Base-by-base conservation (phyloP, 1,284 basidiomycete species). In the Amylostereum chailletii region DNA sequence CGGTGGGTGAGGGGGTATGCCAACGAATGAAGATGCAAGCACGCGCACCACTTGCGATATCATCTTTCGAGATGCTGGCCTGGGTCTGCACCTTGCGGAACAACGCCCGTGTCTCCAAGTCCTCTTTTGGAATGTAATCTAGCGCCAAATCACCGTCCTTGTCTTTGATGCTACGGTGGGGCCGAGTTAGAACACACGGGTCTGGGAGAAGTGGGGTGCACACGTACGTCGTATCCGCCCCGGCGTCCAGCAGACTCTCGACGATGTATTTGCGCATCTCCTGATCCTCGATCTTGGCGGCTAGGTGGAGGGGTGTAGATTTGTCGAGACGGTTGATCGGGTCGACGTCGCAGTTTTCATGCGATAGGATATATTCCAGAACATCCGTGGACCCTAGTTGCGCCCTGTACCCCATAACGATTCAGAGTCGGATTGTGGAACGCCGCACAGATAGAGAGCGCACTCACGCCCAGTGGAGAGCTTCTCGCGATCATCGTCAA, bases 271-370 rank as follows among this genome's bases (percentile, higher is more conserved):
- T 59, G 38, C 89, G 72, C 5, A 80, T 66, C 39, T 83, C 81
- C 4, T 71, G 69, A 51, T 90, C 75, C 54, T 81, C 72, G 49
- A 86, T 65, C 56, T 71, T 68, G 11, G 89, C 72, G 1, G 90
- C 91, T 19, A 91, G 75, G 63, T 94, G 92, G 7, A 95, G 70
- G 1, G 92, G 91, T 0, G 92, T 94, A 36, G 85, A 81, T 6
- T 78, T 77, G 38, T 86, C 81, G 33, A 88, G 65, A 26, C 77
- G 73, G 64, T 94, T 94, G 58, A 81, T 73, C 19, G 83, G 76
- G 62, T 94, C 91, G 47, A 94, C 90, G 60, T 94, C 90, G 65
- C 90, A 93, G 8, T 72, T 76, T 6, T 90, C 86, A 58, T 82
- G 72, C 5, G 77, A 78, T 33, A 92, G 74, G 52, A 92, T 79